Conservation (phyloP, 305 asterid species). For the Fraxinus greggii region DNA sequence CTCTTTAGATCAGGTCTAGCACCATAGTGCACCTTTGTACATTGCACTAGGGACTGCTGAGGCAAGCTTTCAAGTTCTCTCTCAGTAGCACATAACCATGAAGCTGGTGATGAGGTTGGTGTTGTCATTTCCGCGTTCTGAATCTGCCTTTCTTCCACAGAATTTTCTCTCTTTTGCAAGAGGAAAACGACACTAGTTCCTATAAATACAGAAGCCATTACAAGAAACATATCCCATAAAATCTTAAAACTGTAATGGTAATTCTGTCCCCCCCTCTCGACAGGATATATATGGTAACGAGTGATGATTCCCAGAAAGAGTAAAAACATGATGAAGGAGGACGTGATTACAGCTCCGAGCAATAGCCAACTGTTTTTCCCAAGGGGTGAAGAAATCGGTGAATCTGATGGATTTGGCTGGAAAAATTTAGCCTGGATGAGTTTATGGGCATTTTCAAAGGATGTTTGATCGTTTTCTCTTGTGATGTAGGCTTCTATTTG, state of each 20-base stretch:
- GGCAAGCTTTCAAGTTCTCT: conserved; percentile 66
- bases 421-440: conserved; percentile 38
- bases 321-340: conserved; percentile 53
- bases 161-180: conserved; percentile 35
- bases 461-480: conserved; percentile 36
- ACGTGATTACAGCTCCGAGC: conserved; percentile 53
- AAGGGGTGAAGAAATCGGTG: conserved; percentile 42
- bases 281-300: conserved; percentile 59
- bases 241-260: conserved; percentile 57
- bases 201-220: conserved; percentile 37
- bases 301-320: conserved; percentile 47
- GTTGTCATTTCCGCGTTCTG: conserved; percentile 32
- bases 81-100: conserved; percentile 34
- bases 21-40: conserved; percentile 54
- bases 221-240: conserved; percentile 59
- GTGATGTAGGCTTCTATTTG: conserved; percentile 60
- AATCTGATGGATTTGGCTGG: conserved; percentile 43
- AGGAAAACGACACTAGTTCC: conserved; percentile 42
- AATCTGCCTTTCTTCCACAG: conserved; percentile 34
- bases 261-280: conserved; percentile 38
- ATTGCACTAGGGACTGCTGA: conserved; percentile 45
- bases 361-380: conserved; percentile 60
- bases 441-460: conserved; percentile 25
- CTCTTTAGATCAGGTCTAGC: conserved; percentile 58
- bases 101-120: conserved; percentile 40